These are phyloP conservation scores for Artemisia tridentata DNA, from an alignment of 129 eudicot genomes.

Conservation along the genomic window DNA sequence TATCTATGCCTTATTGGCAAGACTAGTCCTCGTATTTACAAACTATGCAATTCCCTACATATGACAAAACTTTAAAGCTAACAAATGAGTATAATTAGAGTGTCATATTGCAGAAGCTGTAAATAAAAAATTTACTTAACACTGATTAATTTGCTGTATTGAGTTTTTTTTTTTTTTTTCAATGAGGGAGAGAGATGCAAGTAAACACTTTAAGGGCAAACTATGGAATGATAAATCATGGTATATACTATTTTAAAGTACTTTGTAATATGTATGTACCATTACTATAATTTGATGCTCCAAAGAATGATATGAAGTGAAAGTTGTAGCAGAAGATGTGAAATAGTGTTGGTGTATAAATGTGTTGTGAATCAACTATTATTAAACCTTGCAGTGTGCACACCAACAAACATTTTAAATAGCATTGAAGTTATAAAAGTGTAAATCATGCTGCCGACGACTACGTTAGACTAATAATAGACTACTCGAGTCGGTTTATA, in stretches of 20 bases:
- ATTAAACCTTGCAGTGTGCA: constrained; percentile 11
- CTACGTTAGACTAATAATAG: neutral
- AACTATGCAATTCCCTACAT: no score
- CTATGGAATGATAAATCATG: neutral
- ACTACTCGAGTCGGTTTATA: neutral
- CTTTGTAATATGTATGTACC: constrained; percentile 10
- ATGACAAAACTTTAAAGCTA: no score
- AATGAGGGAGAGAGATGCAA: constrained; percentile 8
- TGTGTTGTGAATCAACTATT: constrained; percentile 26
- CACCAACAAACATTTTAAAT: constrained; percentile 1
- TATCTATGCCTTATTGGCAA: no score
- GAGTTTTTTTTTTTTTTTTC: neutral
- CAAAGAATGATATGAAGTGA: constrained; percentile 35
- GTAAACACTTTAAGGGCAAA: constrained; percentile 1
- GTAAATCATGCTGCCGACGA: constrained; percentile 18
- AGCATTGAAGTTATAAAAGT: constrained; percentile 7
- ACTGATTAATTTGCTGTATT: neutral
- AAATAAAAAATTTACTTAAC: neutral
- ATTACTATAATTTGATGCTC: constrained; percentile 3
- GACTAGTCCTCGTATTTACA: no score
- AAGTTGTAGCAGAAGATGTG: constrained; percentile 25
- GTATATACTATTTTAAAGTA: neutral
- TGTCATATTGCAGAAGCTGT: constrained; percentile 11
- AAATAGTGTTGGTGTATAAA: constrained; percentile 32
- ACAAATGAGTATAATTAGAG: neutral